phyloP scores from a whole-genome alignment of 306 rosid genomes.

The Canavalia ensiformis region DNA sequence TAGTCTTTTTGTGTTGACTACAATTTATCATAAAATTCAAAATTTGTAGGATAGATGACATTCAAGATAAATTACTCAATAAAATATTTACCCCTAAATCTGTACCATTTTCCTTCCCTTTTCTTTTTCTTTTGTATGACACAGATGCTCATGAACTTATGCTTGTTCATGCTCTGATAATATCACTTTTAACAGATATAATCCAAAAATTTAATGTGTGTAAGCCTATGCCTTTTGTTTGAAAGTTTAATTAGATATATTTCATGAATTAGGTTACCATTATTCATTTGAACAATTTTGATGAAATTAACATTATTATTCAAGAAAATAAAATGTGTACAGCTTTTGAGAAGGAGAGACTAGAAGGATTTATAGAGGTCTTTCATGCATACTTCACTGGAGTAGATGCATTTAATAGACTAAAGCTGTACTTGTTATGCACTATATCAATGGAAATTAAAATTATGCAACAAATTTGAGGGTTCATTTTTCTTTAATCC shows the following conservation, averaged over 20 bases:
- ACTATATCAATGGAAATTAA: not conserved
- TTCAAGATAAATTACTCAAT: not conserved
- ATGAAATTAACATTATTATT: not conserved
- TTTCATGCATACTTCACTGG: slow-evolving; percentile 13
- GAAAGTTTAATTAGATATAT: not conserved
- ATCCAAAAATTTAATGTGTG: not conserved
- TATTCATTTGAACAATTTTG: not conserved
- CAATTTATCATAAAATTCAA: not conserved
- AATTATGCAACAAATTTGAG: not conserved
- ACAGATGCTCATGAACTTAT: slow-evolving; percentile 4
- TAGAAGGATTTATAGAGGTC: not conserved
- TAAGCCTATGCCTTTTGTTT: not conserved
- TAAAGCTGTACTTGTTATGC: not conserved
- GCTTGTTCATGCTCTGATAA: slow-evolving; percentile 2
- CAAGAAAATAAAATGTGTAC: not conserved
- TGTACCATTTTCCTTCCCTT: not conserved
- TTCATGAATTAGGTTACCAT: not conserved
- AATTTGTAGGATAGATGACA: not conserved
- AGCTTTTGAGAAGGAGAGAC: not conserved
- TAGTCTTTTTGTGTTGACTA: not conserved
- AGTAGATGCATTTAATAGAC: not conserved
- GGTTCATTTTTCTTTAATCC: not conserved
- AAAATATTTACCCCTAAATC: not conserved
- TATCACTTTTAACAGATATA: not conserved
- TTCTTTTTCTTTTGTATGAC: not conserved